These are phyloP conservation scores for Fusarium haematococcum DNA, from an alignment of 2,329 filamentous ascomycete genomes.

Conservation along the genomic window DNA sequence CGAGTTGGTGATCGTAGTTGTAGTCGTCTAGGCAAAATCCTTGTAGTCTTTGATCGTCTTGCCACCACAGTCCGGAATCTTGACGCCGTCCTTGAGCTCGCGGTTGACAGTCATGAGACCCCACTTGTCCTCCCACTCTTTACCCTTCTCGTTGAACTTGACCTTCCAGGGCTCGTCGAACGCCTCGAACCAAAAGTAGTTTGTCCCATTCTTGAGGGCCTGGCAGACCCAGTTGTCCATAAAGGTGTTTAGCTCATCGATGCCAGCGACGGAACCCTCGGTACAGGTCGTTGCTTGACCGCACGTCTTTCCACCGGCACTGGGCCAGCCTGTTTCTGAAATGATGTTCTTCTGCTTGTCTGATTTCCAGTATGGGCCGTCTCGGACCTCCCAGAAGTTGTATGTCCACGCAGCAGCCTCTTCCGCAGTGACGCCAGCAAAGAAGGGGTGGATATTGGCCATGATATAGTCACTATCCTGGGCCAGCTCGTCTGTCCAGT, in stretches of 20 bases:
- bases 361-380: slow-evolving; percentile 72
- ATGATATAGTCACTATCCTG: slow-evolving; percentile 85
- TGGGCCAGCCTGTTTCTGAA: slow-evolving; percentile 92
- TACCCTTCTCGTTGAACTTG: slow-evolving; percentile 71
- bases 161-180: slow-evolving; percentile 98
- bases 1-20: background rate
- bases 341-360: slow-evolving; percentile 80
- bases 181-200: slow-evolving; percentile 98
- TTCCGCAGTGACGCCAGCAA: slow-evolving; percentile 78
- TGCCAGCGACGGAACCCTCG: slow-evolving; percentile 79
- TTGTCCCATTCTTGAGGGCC: slow-evolving; percentile 82
- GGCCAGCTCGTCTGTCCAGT: slow-evolving; percentile 81
- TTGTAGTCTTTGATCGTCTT: slow-evolving; percentile 64
- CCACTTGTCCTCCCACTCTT: slow-evolving; percentile 97
- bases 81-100: slow-evolving; percentile 84
- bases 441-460: slow-evolving; percentile 98
- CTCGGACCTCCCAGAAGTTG: slow-evolving; percentile 80
- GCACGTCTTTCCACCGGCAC: slow-evolving; percentile 82
- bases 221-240: slow-evolving; percentile 88
- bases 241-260: slow-evolving; percentile 86
- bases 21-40: slow-evolving; percentile 20
- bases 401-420: slow-evolving; percentile 84
- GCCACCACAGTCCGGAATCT: slow-evolving; percentile 88
- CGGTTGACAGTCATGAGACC: slow-evolving; percentile 88
- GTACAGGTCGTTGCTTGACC: slow-evolving; percentile 68